A percentile compares a stretch with the other conserved stretches of the same genome.
Evolutionary conservation across 495 filamentous ascomycete genomes (phyloP).

Genomic region (Extremus antarcticus): DNA sequence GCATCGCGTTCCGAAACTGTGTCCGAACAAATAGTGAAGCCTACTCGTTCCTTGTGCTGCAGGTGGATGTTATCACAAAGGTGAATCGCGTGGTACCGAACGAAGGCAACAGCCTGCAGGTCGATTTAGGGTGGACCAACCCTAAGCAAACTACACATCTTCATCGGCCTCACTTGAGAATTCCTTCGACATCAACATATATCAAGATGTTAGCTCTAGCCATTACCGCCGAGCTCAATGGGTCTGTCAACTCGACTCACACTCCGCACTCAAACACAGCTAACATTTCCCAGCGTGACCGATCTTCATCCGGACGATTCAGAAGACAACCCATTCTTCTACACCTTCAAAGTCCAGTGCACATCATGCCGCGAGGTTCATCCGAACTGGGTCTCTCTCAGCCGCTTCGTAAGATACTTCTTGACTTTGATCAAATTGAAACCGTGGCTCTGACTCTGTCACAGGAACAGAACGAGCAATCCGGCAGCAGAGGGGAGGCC

Average conservation of each 20-base stretch:
- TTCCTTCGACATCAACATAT: no score
- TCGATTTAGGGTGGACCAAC: no score
- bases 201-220: slow-evolving; percentile 66
- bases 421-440: no score
- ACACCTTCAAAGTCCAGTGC: slow-evolving; percentile 94
- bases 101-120: neutral
- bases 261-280: neutral
- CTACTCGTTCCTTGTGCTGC: no score
- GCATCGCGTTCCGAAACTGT: no score
- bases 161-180: no score
- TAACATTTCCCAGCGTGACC: slow-evolving; percentile 54
- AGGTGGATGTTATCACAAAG: neutral
- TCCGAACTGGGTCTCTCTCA: slow-evolving; percentile 76
- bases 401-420: slow-evolving; percentile 83
- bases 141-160: no score
- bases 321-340: slow-evolving; percentile 71
- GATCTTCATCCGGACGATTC: slow-evolving; percentile 78
- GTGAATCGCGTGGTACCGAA: neutral
- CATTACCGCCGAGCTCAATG: slow-evolving; percentile 67
- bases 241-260: slow-evolving; percentile 38
- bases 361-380: slow-evolving; percentile 88
- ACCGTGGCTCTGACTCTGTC: neutral
- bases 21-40: no score
- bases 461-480: slow-evolving; percentile 76
- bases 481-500: slow-evolving; percentile 83